A percentile compares a stretch with the other conserved stretches of the same genome.
phyloP scores from a whole-genome alignment of 2,329 filamentous ascomycete genomes.

The Pseudogymnoascus sp. region DNA sequence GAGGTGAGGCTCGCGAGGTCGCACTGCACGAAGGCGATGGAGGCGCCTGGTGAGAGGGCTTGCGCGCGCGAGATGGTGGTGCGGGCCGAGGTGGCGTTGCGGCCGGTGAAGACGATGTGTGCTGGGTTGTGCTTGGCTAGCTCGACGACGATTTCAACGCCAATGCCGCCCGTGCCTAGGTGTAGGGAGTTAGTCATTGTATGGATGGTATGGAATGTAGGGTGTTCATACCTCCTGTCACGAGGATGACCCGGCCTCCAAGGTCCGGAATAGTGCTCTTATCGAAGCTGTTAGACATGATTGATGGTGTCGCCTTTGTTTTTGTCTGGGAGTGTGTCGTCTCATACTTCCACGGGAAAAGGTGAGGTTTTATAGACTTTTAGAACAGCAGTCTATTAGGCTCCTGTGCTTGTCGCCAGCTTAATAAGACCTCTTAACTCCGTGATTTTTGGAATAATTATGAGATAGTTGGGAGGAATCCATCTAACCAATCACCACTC shows the following conservation, averaged over 20 bases:
- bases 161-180: conserved; percentile 34
- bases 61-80: conserved; percentile 33
- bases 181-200: not conserved
- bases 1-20: conserved; percentile 38
- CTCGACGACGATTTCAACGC: conserved; percentile 33
- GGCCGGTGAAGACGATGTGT: conserved; percentile 32
- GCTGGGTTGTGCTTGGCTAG: conserved; percentile 34
- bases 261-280: conserved; percentile 28
- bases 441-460: not conserved
- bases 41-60: conserved; percentile 17
- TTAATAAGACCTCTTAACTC: not conserved
- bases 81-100: conserved; percentile 29
- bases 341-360: not conserved
- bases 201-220: not conserved
- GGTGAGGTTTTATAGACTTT: not conserved
- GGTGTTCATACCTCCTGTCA: conserved; percentile 34
- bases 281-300: conserved; percentile 20
- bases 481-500: not conserved
- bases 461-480: not conserved
- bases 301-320: not conserved
- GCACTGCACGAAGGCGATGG: conserved; percentile 32
- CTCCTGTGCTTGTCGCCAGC: not conserved
- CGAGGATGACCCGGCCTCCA: conserved; percentile 34
- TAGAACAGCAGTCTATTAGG: not conserved
- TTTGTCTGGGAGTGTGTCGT: not conserved